Evolutionary conservation across 1,284 basidiomycete species (phyloP).

Genomic region (Irpex sp.): DNA sequence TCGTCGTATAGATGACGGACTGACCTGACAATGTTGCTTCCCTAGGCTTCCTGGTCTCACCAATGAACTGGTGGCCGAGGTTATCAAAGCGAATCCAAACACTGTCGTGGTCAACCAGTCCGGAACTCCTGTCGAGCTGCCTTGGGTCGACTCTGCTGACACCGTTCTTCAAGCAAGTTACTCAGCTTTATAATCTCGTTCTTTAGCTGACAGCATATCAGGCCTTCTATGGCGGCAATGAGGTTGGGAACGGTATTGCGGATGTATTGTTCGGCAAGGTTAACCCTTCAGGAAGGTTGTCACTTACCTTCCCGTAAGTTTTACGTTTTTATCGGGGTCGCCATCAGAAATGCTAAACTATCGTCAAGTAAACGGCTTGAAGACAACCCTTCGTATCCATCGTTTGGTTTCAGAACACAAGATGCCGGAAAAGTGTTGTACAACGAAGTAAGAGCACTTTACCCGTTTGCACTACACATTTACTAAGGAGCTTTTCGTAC

Average conservation of each 20-base stretch:
- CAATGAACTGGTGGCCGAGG: slow-evolving; percentile 62
- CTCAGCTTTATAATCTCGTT: neutral
- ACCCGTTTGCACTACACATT: neutral
- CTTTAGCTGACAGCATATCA: slow-evolving; percentile 30
- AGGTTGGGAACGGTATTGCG: slow-evolving; percentile 71
- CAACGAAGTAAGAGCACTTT: slow-evolving; percentile 49
- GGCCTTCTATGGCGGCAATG: slow-evolving; percentile 79
- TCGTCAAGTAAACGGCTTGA: slow-evolving; percentile 42
- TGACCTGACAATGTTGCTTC: neutral
- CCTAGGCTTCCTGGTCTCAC: slow-evolving; percentile 61
- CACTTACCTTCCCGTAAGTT: slow-evolving; percentile 62
- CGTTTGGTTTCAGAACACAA: slow-evolving; percentile 47
- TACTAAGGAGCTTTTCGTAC: slow-evolving; percentile 1
- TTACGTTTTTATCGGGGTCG: neutral
- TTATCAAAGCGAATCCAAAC: slow-evolving; percentile 59
- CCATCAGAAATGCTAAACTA: neutral
- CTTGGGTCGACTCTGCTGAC: slow-evolving; percentile 62
- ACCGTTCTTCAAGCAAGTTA: slow-evolving; percentile 33
- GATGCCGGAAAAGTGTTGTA: slow-evolving; percentile 60
- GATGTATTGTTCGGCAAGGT: slow-evolving; percentile 74
- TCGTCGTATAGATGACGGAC: neutral
- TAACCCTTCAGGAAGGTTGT: slow-evolving; percentile 73
- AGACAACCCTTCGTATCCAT: slow-evolving; percentile 62
- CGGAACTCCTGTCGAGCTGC: slow-evolving; percentile 69
- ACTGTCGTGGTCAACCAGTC: slow-evolving; percentile 75